phyloP scores from a whole-genome alignment of 345 rosid genomes.

The Salix caprea region DNA sequence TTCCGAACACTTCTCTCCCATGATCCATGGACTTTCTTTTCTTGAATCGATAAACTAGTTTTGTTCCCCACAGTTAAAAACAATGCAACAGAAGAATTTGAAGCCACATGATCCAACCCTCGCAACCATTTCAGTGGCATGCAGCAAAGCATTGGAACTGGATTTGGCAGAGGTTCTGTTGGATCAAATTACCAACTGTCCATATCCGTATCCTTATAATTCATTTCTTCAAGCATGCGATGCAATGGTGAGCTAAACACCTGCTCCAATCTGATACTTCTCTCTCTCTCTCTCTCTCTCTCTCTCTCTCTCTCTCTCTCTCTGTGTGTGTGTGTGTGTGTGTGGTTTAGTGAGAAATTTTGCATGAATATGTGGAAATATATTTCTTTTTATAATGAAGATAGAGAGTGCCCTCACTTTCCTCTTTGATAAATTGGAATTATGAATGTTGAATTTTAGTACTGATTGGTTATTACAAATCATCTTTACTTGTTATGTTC shows the following conservation, averaged over 20 bases:
- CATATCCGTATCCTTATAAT: conserved; percentile 49
- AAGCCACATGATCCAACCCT: conserved; percentile 63
- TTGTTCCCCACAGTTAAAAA: conserved; percentile 47
- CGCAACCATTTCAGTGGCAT: conserved; percentile 52
- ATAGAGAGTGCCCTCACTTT: neutral
- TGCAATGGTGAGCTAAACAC: conserved; percentile 45
- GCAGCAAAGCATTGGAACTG: conserved; percentile 62
- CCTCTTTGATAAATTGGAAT: neutral
- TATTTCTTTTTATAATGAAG: neutral
- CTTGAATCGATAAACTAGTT: neutral
- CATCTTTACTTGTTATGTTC: neutral
- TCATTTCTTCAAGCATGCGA: conserved; percentile 64
- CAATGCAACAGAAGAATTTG: conserved; percentile 59
- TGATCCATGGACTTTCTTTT: conserved; percentile 5
- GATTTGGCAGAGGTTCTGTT: conserved; percentile 74
- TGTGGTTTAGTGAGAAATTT: conserved; percentile 4
- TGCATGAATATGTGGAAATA: neutral
- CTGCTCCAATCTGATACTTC: conserved; percentile 1
- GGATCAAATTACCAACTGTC: conserved; percentile 47
- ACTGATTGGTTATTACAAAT: neutral
- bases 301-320: neutral
- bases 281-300: neutral
- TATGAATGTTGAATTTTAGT: neutral
- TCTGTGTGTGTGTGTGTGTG: no score
- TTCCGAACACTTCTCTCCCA: conserved; percentile 1